Base-by-base conservation (phyloP, 331 rosid genomes). In the Quercus lobata region DNA sequence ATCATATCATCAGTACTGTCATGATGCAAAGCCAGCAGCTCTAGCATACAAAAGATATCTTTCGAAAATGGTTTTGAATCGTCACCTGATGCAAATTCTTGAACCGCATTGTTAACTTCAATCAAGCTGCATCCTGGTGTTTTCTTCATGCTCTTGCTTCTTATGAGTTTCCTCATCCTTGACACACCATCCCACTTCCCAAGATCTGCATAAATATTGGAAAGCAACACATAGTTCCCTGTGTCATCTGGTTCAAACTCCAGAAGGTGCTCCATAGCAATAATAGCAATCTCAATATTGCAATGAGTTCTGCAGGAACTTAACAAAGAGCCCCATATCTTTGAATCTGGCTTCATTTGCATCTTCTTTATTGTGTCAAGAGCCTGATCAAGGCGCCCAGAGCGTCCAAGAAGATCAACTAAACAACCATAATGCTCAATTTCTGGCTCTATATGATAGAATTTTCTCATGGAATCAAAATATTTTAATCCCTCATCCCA, bases 341-440 rank as follows among this genome's bases (percentile, higher is more conserved):
- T 93, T 4, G 97, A 83, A 79, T 90, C 93, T 4, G 93, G 87
- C 77, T 79, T 86, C 82, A 91, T 81, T 6, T 90, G 86, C 95
- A 93, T 91, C 88, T 84, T 85, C 75, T 72, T n/a, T 79, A 90
- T 82, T 22, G 78, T 74, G 56, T 91, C 78, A 1, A 91, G 85
- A 77, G 98, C 95, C 77, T 78, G 84, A 54, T 80, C 86, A 70
- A 93, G 84, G 17, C 66, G 76, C 35, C 98, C 90, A 0, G 86
- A 84, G 15, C 97, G 91, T 21, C 93, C 97, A 0, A 93, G 87
- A 80, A 90, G 92, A 90, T 93, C 98, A 71, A 93, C 88, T 2
- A 93, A 60, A 80, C 97, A 93, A 57, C 98, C 93, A 71, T 91
- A 90, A 78, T 91, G 95, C 84, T 91, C 91, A 24, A 90, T 83